A percentile compares a stretch with the other conserved stretches of the same genome.
These are phyloP conservation scores for Conticribra guillardii DNA, from an alignment of 108 stramenopile species.

Conservation along the genomic window DNA sequence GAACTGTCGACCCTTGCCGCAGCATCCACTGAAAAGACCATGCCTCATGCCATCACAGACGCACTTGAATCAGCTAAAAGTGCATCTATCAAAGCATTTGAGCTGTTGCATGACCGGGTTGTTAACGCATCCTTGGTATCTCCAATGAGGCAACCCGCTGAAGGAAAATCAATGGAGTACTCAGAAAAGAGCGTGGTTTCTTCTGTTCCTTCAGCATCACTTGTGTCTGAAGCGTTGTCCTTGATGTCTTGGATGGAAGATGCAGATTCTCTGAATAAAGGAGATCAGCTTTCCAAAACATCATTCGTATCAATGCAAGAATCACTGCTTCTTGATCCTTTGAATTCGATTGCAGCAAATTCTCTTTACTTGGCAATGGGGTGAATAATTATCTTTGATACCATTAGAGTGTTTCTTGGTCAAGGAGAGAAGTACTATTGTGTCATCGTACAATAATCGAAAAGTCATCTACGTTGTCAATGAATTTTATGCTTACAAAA, in stretches of 20 bases:
- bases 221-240: conserved; percentile 38
- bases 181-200: conserved; percentile 38
- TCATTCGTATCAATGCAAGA: conserved; percentile 12
- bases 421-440: too few species aligned
- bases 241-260: conserved; percentile 30
- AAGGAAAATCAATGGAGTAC: conserved; percentile 31
- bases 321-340: conserved; percentile 20
- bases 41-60: not conserved
- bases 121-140: conserved; percentile 32
- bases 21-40: not conserved
- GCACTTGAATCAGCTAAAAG: conserved; percentile 23
- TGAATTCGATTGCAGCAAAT: conserved; percentile 20
- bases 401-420: too few species aligned
- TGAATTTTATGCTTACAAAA: too few species aligned
- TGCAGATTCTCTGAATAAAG: conserved; percentile 11
- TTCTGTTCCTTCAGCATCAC: conserved; percentile 22
- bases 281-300: conserved; percentile 1
- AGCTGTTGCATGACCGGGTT: conserved; percentile 28
- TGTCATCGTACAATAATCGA: too few species aligned
- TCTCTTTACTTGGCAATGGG: too few species aligned
- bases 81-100: conserved; percentile 27
- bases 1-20: conserved; percentile 2
- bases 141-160: conserved; percentile 12
- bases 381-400: too few species aligned
- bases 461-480: too few species aligned